Evolutionary conservation across 2,329 filamentous ascomycete genomes (phyloP).

Genomic region (Scopulariopsis brevicaulis): DNA sequence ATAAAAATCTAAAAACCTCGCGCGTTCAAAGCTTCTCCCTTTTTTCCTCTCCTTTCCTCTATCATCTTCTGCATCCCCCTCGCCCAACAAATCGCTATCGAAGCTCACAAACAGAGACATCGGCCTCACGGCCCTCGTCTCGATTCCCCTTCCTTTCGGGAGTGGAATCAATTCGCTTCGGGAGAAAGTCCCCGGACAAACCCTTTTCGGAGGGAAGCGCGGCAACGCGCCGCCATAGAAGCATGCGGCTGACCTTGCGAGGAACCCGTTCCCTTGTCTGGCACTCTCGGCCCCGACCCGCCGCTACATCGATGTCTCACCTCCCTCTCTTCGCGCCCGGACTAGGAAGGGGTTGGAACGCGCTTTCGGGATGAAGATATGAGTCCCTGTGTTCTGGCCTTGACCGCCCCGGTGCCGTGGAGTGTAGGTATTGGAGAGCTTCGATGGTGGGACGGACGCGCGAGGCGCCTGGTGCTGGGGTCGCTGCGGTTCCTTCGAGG

Average conservation of each 20-base stretch:
- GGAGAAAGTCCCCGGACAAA: slow-evolving; percentile 99
- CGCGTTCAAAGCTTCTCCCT: slow-evolving; percentile 7
- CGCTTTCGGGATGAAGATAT: slow-evolving; percentile 63
- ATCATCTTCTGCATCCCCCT: slow-evolving; percentile 55
- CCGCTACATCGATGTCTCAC: slow-evolving; percentile 35
- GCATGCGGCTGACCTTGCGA: slow-evolving; percentile 82
- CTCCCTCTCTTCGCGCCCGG: slow-evolving; percentile 15
- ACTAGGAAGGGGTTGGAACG: not conserved
- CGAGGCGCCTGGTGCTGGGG: slow-evolving; percentile 15
- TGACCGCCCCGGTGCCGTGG: not conserved
- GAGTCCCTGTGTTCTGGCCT: slow-evolving; percentile 46
- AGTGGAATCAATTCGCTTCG: slow-evolving; percentile 59
- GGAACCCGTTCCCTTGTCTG: slow-evolving; percentile 35
- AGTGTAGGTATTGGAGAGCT: slow-evolving; percentile 3
- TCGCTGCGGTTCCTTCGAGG: slow-evolving; percentile 20
- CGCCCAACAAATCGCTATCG: slow-evolving; percentile 99
- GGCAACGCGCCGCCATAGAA: slow-evolving; percentile 99
- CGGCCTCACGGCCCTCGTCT: slow-evolving; percentile 8
- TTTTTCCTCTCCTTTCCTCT: slow-evolving; percentile 17
- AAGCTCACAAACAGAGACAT: slow-evolving; percentile 86
- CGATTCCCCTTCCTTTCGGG: slow-evolving; percentile 14
- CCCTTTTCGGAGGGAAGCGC: slow-evolving; percentile 44
- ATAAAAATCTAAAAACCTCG: slow-evolving; percentile 2
- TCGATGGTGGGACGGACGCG: slow-evolving; percentile 15
- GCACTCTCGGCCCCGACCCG: slow-evolving; percentile 23